Conservation (phyloP, 140 eudicot species). For the Stevia rebaudiana region DNA sequence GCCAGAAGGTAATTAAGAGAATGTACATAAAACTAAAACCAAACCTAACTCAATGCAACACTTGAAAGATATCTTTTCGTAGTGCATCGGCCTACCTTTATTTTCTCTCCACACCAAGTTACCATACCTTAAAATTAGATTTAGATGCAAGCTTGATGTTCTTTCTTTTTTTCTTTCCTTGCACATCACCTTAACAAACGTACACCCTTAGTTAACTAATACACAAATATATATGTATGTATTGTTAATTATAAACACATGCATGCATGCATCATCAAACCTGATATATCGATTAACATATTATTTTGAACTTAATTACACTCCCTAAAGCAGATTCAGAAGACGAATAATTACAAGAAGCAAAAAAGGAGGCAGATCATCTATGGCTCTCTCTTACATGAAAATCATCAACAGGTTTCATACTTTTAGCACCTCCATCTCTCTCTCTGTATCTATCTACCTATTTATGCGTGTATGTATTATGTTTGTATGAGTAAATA, state of each 20-base stretch:
- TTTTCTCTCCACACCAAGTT: constrained; percentile 9
- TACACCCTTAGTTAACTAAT: too few relatives aligned
- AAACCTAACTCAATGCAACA: not conserved
- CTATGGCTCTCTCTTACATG: constrained; percentile 24
- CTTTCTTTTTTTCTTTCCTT: constrained; percentile 25
- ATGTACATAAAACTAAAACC: not conserved
- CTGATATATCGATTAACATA: too few relatives aligned
- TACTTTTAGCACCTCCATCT: not conserved
- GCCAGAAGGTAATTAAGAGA: not conserved
- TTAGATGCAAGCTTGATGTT: not conserved
- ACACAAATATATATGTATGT: too few relatives aligned
- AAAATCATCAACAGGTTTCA: constrained; percentile 34
- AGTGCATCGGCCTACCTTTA: constrained; percentile 6
- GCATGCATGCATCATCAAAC: not conserved
- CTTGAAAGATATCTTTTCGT: constrained; percentile 8
- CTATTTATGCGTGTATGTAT: not conserved
- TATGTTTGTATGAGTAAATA: too few relatives aligned
- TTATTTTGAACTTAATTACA: not conserved
- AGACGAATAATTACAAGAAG: constrained; percentile 2
- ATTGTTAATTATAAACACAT: not conserved
- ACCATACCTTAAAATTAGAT: not conserved
- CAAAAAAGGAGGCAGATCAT: constrained; percentile 1
- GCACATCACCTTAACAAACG: constrained; percentile 1
- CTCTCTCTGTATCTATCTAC: not conserved
- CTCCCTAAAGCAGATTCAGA: not conserved